phyloP scores from a whole-genome alignment of 768 basidiomycete genomes.

The Baorangia bicolor region DNA sequence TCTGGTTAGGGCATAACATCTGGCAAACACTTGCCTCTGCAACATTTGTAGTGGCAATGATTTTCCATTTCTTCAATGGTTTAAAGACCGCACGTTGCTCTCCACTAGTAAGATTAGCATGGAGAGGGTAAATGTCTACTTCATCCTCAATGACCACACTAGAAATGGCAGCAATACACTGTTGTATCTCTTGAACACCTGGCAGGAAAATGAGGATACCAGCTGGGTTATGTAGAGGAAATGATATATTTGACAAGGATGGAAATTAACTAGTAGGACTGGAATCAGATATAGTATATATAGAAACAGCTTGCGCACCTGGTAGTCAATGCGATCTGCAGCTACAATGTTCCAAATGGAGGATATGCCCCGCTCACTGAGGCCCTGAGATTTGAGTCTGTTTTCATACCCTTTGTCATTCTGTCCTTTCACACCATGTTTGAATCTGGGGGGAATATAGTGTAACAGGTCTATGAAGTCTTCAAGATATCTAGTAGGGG shows the following conservation, averaged over 20 bases:
- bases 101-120: slow-evolving; percentile 82
- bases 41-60: slow-evolving; percentile 89
- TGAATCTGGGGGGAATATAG: slow-evolving; percentile 50
- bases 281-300: neutral
- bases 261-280: slow-evolving; percentile 55
- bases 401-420: slow-evolving; percentile 43
- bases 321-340: slow-evolving; percentile 70
- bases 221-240: slow-evolving; percentile 41
- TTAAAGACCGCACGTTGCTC: slow-evolving; percentile 82
- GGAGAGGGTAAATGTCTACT: slow-evolving; percentile 70
- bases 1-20: too few species aligned
- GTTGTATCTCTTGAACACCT: slow-evolving; percentile 86
- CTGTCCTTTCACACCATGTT: slow-evolving; percentile 28
- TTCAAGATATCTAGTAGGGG: slow-evolving; percentile 70
- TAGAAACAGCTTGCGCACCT: slow-evolving; percentile 39
- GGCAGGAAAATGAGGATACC: slow-evolving; percentile 87
- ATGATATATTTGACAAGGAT: slow-evolving; percentile 64
- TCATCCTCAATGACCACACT: slow-evolving; percentile 30
- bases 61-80: slow-evolving; percentile 65
- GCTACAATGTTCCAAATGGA: slow-evolving; percentile 61
- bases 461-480: slow-evolving; percentile 61
- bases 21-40: slow-evolving; percentile 63
- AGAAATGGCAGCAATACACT: slow-evolving; percentile 65
- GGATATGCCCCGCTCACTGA: slow-evolving; percentile 49
- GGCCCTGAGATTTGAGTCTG: slow-evolving; percentile 49